Evolutionary conservation across 108 stramenopile species (phyloP).

Genomic region (Cyclostephanos tholiformis): DNA sequence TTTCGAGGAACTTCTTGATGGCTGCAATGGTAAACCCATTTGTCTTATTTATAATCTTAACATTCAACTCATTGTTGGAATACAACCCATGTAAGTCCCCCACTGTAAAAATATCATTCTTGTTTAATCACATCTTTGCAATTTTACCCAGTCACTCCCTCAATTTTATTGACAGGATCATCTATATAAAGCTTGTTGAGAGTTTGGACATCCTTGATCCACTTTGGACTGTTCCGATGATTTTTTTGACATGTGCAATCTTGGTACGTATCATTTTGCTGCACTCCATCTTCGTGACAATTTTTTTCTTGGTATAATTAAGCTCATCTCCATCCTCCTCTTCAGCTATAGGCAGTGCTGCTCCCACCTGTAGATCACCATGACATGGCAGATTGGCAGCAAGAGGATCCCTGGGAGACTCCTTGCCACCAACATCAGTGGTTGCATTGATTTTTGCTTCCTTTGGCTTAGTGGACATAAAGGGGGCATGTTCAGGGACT

Average conservation of each 20-base stretch:
- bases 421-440: no score
- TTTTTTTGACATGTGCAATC: conserved; percentile 1
- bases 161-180: not conserved
- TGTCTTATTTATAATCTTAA: not conserved
- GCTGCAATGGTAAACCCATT: not conserved
- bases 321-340: no score
- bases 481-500: no score
- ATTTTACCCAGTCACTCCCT: not conserved
- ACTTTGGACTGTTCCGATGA: not conserved
- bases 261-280: not conserved
- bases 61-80: not conserved
- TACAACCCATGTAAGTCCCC: not conserved
- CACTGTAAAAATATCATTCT: not conserved
- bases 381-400: no score
- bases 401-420: no score
- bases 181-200: not conserved
- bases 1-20: not conserved
- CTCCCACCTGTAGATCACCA: no score
- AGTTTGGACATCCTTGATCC: not conserved
- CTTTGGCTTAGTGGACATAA: no score
- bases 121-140: not conserved
- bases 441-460: no score
- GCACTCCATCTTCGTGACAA: not conserved
- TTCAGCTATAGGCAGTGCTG: no score
- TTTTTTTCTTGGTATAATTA: not conserved